Evolutionary conservation across 2,329 filamentous ascomycete genomes (phyloP).

Genomic region (Aspergillus proliferans): DNA sequence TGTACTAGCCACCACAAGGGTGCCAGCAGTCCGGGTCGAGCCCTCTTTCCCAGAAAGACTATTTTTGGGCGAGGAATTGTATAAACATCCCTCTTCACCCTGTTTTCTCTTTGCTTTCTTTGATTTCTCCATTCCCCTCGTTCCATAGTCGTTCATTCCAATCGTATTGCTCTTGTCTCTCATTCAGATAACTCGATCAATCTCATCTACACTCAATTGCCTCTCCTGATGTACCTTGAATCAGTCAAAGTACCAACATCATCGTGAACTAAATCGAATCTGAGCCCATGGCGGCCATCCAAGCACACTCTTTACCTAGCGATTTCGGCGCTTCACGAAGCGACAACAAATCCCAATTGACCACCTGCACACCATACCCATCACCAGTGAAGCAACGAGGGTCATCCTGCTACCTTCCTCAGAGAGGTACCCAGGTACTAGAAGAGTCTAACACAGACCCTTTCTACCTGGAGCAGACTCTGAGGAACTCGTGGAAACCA

Average conservation of each 20-base stretch:
- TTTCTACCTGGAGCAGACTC: conserved; percentile 34
- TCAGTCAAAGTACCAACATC: neutral
- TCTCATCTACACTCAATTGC: neutral
- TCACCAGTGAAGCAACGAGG: conserved; percentile 21
- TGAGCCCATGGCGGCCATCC: conserved; percentile 35
- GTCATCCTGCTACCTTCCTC: conserved; percentile 25
- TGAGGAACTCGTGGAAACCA: conserved; percentile 17
- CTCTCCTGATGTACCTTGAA: neutral
- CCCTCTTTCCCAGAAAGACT: conserved; percentile 7
- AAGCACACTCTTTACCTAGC: conserved; percentile 22
- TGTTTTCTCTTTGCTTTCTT: conserved; percentile 10
- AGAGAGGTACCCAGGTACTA: conserved; percentile 17
- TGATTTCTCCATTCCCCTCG: neutral
- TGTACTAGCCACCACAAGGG: conserved; percentile 23
- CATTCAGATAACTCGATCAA: neutral
- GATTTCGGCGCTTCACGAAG: conserved; percentile 27
- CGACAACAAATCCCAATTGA: conserved; percentile 27
- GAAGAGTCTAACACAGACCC: conserved; percentile 34
- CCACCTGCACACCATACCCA: conserved; percentile 21
- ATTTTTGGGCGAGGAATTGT: conserved; percentile 21
- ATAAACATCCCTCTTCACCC: conserved; percentile 32
- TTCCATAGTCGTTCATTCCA: conserved; percentile 7
- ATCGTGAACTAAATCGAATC: conserved; percentile 11
- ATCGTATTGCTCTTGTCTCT: neutral
- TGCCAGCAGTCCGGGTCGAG: neutral